These are phyloP conservation scores for Mycena crocata DNA, from an alignment of 768 basidiomycete genomes.

Conservation along the genomic window DNA sequence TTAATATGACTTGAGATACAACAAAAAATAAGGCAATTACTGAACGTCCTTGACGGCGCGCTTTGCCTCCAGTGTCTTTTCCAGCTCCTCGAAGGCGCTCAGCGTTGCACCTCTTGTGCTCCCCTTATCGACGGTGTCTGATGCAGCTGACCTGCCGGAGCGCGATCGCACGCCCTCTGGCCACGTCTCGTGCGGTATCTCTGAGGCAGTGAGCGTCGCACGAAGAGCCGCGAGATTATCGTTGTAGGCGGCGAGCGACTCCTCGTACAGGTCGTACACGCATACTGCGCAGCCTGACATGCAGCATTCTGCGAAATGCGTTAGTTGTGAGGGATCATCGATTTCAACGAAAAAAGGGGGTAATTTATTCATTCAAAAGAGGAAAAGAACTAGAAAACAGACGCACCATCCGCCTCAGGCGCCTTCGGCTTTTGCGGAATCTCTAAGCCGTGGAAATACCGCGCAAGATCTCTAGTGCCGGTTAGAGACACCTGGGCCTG, in stretches of 20 bases:
- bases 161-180: constrained; percentile 60
- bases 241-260: constrained; percentile 72
- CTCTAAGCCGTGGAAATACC: constrained; percentile 61
- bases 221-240: constrained; percentile 63
- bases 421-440: constrained; percentile 72
- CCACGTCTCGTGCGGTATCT: constrained; percentile 74
- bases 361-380: neutral
- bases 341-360: constrained; percentile 1
- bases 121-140: no score
- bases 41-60: neutral
- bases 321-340: no score
- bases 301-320: constrained; percentile 88
- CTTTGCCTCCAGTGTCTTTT: constrained; percentile 65
- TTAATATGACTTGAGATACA: neutral
- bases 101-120: constrained; percentile 46
- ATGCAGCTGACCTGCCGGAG: constrained; percentile 26
- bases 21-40: neutral
- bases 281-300: constrained; percentile 96
- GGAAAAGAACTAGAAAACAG: neutral
- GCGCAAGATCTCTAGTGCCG: no score
- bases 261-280: constrained; percentile 89
- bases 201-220: constrained; percentile 56
- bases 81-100: constrained; percentile 81
- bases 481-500: no score
- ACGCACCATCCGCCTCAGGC: constrained; percentile 76